Base-by-base conservation (phyloP, 148 eudicot genomes). In the Bassia scoparia region DNA sequence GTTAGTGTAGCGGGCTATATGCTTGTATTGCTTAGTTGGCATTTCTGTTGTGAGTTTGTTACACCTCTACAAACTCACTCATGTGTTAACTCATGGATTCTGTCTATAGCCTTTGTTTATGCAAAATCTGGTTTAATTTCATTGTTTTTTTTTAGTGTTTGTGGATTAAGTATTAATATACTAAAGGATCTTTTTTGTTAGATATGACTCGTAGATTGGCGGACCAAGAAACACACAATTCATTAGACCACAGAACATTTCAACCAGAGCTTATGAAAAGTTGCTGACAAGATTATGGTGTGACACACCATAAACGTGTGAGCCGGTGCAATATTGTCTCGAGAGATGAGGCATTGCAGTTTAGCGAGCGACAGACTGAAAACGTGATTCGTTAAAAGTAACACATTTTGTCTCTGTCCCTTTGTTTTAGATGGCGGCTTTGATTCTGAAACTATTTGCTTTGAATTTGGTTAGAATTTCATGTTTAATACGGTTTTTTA, bases 201-300 rank as follows among this genome's bases (percentile, higher is more conserved):
- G 98, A 86, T 77, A 95, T 92, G 99, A 91, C 92, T 53, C 92
- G 99, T 74, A 89, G 94, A 68, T 70, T 89, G 81, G 97, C 99
- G 30, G 99, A 95, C 79, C 83, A 81, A 81, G 90, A 56, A 88
- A 68, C 83, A 92, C 99, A 5, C 99, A 95, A 77, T 92, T 92
- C 58, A 92, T 92, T n/a, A n/a, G 44, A 90, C 96, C 29, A 95
- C 97, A n/a, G n/a, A 13, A 95, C 97, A 54, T 95, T 95, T 71
- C 78, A 96, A 24, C 88, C 87, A n/a, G 96, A 91, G 84, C 89
- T 89, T 68, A 96, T 95, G 70, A 92, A 91, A n/a, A 80, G 94
- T 95, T 65, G 97, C 99, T 76, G 97, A 95, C 82, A 90, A 87
- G 84, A 89, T 95, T 91, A 95, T 68, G 91, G 96, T 29, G 97